Base-by-base conservation (phyloP, 2,329 filamentous ascomycete genomes). In the Elsinoe batatas region DNA sequence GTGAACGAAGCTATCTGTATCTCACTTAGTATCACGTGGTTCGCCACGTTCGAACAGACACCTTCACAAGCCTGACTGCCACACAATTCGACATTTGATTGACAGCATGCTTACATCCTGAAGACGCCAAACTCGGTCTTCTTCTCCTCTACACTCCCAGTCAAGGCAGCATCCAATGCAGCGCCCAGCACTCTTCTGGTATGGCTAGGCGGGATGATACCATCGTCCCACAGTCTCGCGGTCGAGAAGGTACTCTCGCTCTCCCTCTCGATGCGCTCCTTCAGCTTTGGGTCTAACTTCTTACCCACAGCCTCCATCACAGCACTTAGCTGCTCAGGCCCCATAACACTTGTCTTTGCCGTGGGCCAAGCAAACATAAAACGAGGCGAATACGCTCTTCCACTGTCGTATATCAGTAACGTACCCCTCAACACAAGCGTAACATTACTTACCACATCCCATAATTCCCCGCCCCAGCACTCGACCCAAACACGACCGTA, bases 301-400 rank as follows among this genome's bases (percentile, higher is more conserved):
- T 87, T 87, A 7, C 91, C 91, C 0, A 98, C 91, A 1, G 91
- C 87, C 72, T 90, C 88, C 93, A 98, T 97, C 59, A 98, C 93
- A 3, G 85, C 81, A 6, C 85, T 85, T 35, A 98, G 77, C 74
- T 97, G 91, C 72, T 96, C 91, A 38, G 87, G 80, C 17, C 93
- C 93, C 93, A 98, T 98, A 63, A 98, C 91, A 32, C 88, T 88
- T 53, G 95, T 89, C 67, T 87, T 87, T n/a, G 93, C 90, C 64
- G 95, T 95, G 38, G 93, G 93, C 93, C 93, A 98, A 78, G 91
- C 94, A 83, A 89, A 96, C 58, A 97, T 72, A 70, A 97, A 89
- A 11, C 90, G 78, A 0, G 91, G 91, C n/a, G 81, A 82, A 71
- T 96, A 98, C 1, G 93, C 91, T 51, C 93, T 81, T 18, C 93